A percentile compares a stretch with the other conserved stretches of the same genome.
Evolutionary conservation across 2,329 filamentous ascomycete genomes (phyloP).

Genomic region (Endothia cerciana): DNA sequence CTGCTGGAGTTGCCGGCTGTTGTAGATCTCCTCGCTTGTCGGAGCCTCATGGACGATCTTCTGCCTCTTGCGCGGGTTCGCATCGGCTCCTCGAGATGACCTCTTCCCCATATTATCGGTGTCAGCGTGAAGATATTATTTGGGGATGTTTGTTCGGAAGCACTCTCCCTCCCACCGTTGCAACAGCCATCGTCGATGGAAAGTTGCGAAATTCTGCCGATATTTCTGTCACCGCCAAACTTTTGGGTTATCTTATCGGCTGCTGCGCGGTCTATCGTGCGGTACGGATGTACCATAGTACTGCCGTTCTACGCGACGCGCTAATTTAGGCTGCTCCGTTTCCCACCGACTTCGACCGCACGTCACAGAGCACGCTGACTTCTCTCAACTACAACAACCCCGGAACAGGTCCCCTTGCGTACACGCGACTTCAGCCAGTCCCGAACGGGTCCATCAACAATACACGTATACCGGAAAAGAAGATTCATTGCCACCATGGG

Average conservation of each 20-base stretch:
- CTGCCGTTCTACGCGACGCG: background rate
- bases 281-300: background rate
- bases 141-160: background rate
- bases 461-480: background rate
- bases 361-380: background rate
- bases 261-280: background rate
- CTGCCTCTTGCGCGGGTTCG: conserved; percentile 55
- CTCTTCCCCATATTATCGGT: conserved; percentile 24
- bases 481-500: conserved; percentile 53
- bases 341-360: background rate
- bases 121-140: background rate
- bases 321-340: background rate
- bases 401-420: background rate
- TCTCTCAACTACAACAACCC: background rate
- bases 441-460: background rate
- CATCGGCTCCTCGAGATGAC: conserved; percentile 40
- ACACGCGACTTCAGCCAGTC: background rate
- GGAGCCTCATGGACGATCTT: conserved; percentile 61
- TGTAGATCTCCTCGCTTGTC: conserved; percentile 64
- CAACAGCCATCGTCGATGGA: background rate
- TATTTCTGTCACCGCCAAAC: conserved; percentile 8
- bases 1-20: conserved; percentile 68
- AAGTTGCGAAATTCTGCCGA: conserved; percentile 18
- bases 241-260: conserved; percentile 16
- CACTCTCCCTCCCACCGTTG: background rate